phyloP scores from a whole-genome alignment of 352 stramenopile genomes.

The Phytophthora tubulina region DNA sequence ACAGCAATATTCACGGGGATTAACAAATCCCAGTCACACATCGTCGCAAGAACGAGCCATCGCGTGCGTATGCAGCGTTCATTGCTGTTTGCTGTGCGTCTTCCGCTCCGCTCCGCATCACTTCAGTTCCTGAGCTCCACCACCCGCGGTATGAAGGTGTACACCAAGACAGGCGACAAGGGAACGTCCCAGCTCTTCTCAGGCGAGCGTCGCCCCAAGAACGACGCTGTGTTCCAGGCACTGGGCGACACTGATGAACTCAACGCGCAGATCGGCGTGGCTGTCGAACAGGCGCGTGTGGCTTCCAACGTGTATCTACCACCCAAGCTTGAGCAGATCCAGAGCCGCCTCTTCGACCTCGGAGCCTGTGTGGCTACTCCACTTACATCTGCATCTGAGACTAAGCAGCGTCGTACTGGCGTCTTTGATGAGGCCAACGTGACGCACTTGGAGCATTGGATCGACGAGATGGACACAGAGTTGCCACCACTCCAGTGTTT shows the following conservation, averaged over 20 bases:
- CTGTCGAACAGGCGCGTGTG: slow-evolving; percentile 60
- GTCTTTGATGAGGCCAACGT: slow-evolving; percentile 77
- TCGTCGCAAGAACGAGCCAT: slow-evolving; percentile 1
- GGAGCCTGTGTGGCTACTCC: slow-evolving; percentile 91
- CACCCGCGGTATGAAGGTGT: slow-evolving; percentile 83
- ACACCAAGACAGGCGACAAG: slow-evolving; percentile 94
- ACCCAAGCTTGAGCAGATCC: slow-evolving; percentile 83
- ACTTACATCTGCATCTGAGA: slow-evolving; percentile 63
- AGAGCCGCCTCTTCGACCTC: slow-evolving; percentile 93
- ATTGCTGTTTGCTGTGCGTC: slow-evolving; percentile 18
- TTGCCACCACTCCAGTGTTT: slow-evolving; percentile 89
- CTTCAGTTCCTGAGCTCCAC: background rate
- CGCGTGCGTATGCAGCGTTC: slow-evolving; percentile 9
- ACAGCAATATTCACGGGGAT: background rate
- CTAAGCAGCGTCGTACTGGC: slow-evolving; percentile 71
- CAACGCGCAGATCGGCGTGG: slow-evolving; percentile 82
- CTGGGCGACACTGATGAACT: slow-evolving; percentile 93
- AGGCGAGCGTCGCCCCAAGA: slow-evolving; percentile 88
- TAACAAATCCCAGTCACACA: slow-evolving; percentile 1
- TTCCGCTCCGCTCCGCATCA: background rate
- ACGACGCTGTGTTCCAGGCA: slow-evolving; percentile 89
- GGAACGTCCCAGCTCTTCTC: slow-evolving; percentile 93
- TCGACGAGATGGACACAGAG: slow-evolving; percentile 90
- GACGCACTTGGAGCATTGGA: slow-evolving; percentile 77
- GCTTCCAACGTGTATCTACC: slow-evolving; percentile 58